Percentiles rank a stretch among this genome's conserved stretches.
Evolutionary conservation across 495 filamentous ascomycete species (phyloP).

Genomic region (Elaphomyces granulatus): DNA sequence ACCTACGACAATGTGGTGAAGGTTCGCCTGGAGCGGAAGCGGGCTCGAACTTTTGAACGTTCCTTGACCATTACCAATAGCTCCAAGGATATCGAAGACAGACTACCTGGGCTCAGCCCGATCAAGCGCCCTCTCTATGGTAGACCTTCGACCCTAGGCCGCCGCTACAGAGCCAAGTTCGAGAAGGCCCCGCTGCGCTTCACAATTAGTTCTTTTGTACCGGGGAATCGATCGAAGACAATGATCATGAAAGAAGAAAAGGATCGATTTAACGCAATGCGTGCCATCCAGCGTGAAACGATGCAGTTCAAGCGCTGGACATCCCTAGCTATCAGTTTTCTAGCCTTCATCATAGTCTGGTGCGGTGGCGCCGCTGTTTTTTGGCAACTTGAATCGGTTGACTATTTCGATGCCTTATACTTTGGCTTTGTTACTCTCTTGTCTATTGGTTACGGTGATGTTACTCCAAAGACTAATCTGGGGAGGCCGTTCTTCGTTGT

Average conservation of each 20-base stretch:
- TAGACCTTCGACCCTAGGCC: neutral
- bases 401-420: slow-evolving; percentile 69
- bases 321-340: slow-evolving; percentile 51
- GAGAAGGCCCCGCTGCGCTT: neutral
- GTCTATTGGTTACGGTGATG: slow-evolving; percentile 85
- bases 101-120: neutral
- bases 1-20: slow-evolving; percentile 52
- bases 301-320: slow-evolving; percentile 52
- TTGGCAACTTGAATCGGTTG: slow-evolving; percentile 35
- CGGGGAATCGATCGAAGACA: slow-evolving; percentile 3
- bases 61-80: slow-evolving; percentile 28
- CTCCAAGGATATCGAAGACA: neutral
- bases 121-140: neutral
- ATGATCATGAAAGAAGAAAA: slow-evolving; percentile 37
- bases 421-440: slow-evolving; percentile 70
- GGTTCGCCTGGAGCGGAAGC: slow-evolving; percentile 43
- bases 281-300: slow-evolving; percentile 55
- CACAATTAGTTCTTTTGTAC: neutral
- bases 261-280: slow-evolving; percentile 70
- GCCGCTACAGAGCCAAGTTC: neutral
- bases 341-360: slow-evolving; percentile 57
- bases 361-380: slow-evolving; percentile 73
- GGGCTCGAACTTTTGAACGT: slow-evolving; percentile 41
- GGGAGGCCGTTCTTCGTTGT: slow-evolving; percentile 80
- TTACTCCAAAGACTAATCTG: slow-evolving; percentile 55